A percentile compares a stretch with the other conserved stretches of the same genome.
Conservation (phyloP, 108 stramenopile species). For the Conticribra guillardii region DNA sequence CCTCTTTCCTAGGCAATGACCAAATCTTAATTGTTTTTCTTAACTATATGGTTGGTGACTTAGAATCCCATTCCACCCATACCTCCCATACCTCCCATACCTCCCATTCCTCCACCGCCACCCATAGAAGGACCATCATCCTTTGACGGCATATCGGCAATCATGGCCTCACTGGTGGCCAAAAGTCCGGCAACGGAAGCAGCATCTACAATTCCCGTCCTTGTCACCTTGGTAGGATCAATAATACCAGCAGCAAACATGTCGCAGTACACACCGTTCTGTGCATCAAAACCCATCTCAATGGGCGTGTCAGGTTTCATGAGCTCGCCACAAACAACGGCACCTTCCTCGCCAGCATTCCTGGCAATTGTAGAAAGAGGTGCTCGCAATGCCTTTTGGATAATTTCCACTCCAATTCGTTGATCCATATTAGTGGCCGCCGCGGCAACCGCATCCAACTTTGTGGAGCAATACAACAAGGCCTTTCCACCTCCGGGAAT, state of each 20-base stretch:
- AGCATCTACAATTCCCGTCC: slow-evolving; percentile 98
- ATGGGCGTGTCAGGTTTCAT: slow-evolving; percentile 77
- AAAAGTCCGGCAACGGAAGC: slow-evolving; percentile 96
- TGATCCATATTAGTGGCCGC: slow-evolving; percentile 97
- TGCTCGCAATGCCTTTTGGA: slow-evolving; percentile 93
- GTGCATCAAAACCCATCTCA: slow-evolving; percentile 89
- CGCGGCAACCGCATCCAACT: slow-evolving; percentile 77
- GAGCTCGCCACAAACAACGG: slow-evolving; percentile 96
- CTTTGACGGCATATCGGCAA: slow-evolving; percentile 92
- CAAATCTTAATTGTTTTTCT: no score
- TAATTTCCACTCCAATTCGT: slow-evolving; percentile 97
- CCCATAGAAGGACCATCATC: slow-evolving; percentile 52
- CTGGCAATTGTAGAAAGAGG: slow-evolving; percentile 93
- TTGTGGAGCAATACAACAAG: slow-evolving; percentile 96
- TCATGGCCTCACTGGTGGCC: slow-evolving; percentile 98
- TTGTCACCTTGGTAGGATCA: slow-evolving; percentile 99
- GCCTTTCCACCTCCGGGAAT: slow-evolving; percentile 99
- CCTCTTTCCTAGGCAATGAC: not conserved
- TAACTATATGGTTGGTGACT: not conserved
- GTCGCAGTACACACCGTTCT: slow-evolving; percentile 90
- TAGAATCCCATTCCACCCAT: not conserved
- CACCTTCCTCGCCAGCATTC: slow-evolving; percentile 98
- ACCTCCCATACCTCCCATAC: slow-evolving; percentile 85
- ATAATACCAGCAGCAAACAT: slow-evolving; percentile 98
- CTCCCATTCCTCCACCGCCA: slow-evolving; percentile 87